Evolutionary conservation across 306 rosid genomes (phyloP), one percentile per base, ranked within the genome.

Genomic region (Rubus idaeus): DNA sequence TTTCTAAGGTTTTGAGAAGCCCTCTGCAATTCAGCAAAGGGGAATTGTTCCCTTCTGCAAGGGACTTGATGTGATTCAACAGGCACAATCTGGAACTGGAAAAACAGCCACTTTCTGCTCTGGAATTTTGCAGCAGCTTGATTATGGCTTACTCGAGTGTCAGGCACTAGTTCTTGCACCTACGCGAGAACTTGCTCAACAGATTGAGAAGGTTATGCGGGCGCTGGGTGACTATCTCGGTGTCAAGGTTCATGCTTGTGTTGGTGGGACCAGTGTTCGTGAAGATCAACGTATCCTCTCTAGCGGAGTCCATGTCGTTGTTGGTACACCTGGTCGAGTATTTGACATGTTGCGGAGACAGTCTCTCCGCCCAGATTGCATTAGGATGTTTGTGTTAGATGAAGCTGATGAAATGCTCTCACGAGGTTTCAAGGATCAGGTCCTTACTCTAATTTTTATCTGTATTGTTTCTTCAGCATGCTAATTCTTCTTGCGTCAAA

Each of bases 361-460:
- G 82, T 89, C 88, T 41, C 85, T 87, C 79, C 86, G 88, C 26
- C 86, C 87, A 20, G 90, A 86, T 86, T 56, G 50, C 71, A 89
- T 89, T 76, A 81, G 68, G 83, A 86, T 85, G 82, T 87, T 89
- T 77, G 94, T 89, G 63, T 80, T 89, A 39, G 94, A 89, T 75
- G 94, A 91, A 84, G 93, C 93, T 3, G 93, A 91, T 85, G 96
- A 91, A 79, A 88, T 91, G 96, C 96, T 88, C 71, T 91, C 91
- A 64, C 84, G 88, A 66, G 96, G 93, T 64, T 91, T 90, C 89
- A 90, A 88, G 88, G 96, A 88, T 77, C 93, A 88, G 96, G 96
- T 90, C 17, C 61, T 39, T 65, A 61, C 10, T 53, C 45, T 79
- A 46, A 9, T 64, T 64, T 44, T 10, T 5, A 10, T 49, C 16